These are phyloP conservation scores for Chytriomyces confervae DNA, from an alignment of 192 early-diverging fungal genomes.

Conservation along the genomic window DNA sequence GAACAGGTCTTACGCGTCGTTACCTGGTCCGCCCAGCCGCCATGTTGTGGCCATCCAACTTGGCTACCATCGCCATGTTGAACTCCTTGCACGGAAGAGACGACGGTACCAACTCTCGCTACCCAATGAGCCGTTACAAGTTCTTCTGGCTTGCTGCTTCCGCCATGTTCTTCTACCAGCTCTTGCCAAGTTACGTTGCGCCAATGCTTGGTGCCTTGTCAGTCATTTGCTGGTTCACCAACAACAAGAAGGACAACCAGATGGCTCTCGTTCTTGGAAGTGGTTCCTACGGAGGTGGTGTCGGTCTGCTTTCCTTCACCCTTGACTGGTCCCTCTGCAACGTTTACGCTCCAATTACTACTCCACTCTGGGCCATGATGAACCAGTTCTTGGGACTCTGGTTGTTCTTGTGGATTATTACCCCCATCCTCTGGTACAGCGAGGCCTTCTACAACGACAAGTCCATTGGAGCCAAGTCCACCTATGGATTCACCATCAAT, in stretches of 20 bases:
- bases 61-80: conserved; percentile 74
- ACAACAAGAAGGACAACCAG: no score
- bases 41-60: conserved; percentile 82
- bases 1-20: conserved; percentile 54
- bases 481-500: conserved; percentile 31
- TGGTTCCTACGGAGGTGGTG: not conserved
- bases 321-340: conserved; percentile 61
- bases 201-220: conserved; percentile 66
- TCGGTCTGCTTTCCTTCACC: conserved; percentile 35
- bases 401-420: conserved; percentile 75
- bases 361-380: conserved; percentile 72
- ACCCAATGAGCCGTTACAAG: not conserved
- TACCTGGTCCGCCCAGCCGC: conserved; percentile 80
- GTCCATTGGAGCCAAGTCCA: not conserved
- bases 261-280: no score
- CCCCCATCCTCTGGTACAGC: conserved; percentile 44
- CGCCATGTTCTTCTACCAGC: conserved; percentile 53
- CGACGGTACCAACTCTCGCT: not conserved
- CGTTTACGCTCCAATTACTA: conserved; percentile 64
- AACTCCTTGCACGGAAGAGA: conserved; percentile 68
- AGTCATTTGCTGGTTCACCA: not conserved
- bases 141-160: conserved; percentile 1
- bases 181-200: conserved; percentile 71
- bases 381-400: conserved; percentile 75
- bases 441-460: no score